Base-by-base conservation (phyloP, 371 early-diverging fungal genomes). In the Mortierella sp. region DNA sequence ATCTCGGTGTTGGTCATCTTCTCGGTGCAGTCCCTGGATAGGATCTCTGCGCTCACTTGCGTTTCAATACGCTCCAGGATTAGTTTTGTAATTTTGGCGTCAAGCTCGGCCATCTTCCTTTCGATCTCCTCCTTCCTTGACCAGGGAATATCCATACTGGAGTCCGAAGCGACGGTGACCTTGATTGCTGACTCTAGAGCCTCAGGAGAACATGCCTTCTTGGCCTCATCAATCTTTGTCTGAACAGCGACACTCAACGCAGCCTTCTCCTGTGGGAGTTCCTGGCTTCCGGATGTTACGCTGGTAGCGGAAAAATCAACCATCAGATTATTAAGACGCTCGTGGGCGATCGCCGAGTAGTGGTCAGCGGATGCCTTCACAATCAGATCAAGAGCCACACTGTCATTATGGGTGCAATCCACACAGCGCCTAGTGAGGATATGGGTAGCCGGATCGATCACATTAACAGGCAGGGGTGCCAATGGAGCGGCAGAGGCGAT, bases 301-400 rank as follows among this genome's bases (percentile, higher is more conserved):
- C 60, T 66, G 7, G 67, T 60, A 19, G 67, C 19, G 23, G 59
- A 21, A 45, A 60, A 60, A 43, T 66, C 67, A 4, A 14, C 15
- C 60, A 59, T 66, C 45, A 66, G 67, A 37, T n/a, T 51, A 19
- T 66, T 60, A n/a, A 66, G 67, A 16, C 19, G 67, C 18, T 16
- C 28, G 18, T 52, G 55, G 4, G 61, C 74, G 19, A 74, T 74
- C 7, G 37, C 53, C 2, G 69, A 45, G 29, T 65, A 74, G 53
- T 74, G 74, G 28, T 69, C 62, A 15, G 69, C 66, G 21, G 65
- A 65, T 25, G 65, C 26, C 58, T 74, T 64, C 37, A 69, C 58
- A 16, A 74, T 61, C 9, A 64, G 44, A 18, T 64, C 52, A 19
- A 74, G 50, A 14, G 68, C 69, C 23, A 47, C 14, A 15, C 23